A percentile compares a stretch with the other conserved stretches of the same genome.
These are phyloP conservation scores for Jamesozyma spencerorum DNA, from an alignment of 805 yeast genomes.

Conservation along the genomic window DNA sequence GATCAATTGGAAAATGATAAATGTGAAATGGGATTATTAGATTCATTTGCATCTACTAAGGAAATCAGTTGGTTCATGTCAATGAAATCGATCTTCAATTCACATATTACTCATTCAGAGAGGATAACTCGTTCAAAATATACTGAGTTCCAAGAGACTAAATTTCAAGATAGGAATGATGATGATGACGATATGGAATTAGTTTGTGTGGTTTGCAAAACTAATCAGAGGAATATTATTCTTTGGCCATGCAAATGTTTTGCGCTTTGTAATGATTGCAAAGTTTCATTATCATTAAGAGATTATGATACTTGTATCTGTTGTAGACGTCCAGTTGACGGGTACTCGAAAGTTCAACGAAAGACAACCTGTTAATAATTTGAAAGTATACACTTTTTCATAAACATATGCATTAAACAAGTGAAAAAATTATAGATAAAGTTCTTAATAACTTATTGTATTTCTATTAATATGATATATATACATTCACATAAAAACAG, in stretches of 20 bases:
- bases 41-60: neutral
- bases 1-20: neutral
- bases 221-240: conserved; percentile 60
- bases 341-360: conserved; percentile 32
- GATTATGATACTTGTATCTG: conserved; percentile 78
- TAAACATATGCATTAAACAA: too few relatives aligned
- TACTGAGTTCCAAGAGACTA: neutral
- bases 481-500: too few relatives aligned
- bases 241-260: conserved; percentile 91
- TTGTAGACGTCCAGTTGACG: conserved; percentile 65
- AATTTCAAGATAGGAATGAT: neutral
- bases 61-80: conserved; percentile 3
- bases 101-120: neutral
- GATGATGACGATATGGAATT: conserved; percentile 13
- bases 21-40: neutral
- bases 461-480: too few relatives aligned
- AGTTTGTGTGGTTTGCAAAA: conserved; percentile 76
- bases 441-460: too few relatives aligned
- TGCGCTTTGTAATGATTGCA: conserved; percentile 77
- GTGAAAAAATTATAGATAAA: too few relatives aligned
- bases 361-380: neutral
- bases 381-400: too few relatives aligned
- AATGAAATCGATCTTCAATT: neutral
- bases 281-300: conserved; percentile 62
- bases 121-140: conserved; percentile 6